These are phyloP conservation scores for Pseudoscleropodium purum DNA, from an alignment of 225 moss, liverwort and hornwort species.

Conservation along the genomic window DNA sequence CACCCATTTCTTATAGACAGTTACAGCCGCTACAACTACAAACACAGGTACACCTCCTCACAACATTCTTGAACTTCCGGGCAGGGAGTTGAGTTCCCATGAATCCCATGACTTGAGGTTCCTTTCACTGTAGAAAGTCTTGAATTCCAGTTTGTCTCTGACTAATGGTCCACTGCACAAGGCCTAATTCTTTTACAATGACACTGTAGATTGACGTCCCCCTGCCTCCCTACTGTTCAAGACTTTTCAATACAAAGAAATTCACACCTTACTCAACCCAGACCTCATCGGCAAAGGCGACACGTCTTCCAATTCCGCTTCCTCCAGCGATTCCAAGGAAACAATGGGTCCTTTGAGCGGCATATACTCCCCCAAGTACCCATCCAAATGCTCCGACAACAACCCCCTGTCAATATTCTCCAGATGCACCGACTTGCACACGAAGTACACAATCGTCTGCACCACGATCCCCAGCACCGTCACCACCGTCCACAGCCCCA, in stretches of 20 bases:
- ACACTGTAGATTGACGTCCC: background rate
- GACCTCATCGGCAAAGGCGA: background rate
- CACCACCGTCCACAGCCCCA: conserved; percentile 54
- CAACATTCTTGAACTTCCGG: background rate
- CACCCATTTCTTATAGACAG: background rate
- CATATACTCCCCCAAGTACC: conserved; percentile 83
- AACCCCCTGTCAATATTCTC: conserved; percentile 82
- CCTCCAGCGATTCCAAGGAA: conserved; percentile 52
- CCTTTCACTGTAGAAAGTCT: background rate
- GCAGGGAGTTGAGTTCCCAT: background rate
- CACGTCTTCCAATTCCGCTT: conserved; percentile 51
- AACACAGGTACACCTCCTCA: background rate
- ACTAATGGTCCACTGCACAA: background rate
- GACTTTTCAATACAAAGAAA: background rate
- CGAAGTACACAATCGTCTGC: conserved; percentile 78
- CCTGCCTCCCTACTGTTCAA: background rate
- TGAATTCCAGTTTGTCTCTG: background rate
- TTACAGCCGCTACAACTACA: background rate
- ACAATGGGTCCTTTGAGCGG: conserved; percentile 73
- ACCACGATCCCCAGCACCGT: conserved; percentile 63
- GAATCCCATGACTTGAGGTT: background rate
- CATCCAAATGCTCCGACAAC: conserved; percentile 74
- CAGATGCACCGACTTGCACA: conserved; percentile 78
- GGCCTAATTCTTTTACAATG: background rate
- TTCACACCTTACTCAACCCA: background rate